A percentile compares a stretch with the other conserved stretches of the same genome.
Evolutionary conservation across 2,329 filamentous ascomycete species (phyloP).

Genomic region (Xylariaceae sp.): DNA sequence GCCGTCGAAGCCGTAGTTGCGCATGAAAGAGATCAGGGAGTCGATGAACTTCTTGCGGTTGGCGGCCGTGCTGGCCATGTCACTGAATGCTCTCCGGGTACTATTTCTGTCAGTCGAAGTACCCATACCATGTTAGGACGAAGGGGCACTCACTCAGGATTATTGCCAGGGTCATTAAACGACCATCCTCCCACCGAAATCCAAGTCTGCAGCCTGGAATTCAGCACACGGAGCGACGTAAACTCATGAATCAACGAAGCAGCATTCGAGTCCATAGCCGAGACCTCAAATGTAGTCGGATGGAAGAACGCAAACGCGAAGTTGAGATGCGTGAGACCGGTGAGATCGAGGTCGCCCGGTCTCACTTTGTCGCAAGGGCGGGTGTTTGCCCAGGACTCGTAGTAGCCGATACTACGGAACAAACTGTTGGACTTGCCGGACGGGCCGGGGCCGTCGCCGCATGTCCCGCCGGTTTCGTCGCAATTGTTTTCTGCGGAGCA

Average conservation of each 20-base stretch:
- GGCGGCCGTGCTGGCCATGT: neutral
- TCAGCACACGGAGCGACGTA: neutral
- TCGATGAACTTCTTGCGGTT: neutral
- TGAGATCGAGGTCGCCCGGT: conserved; percentile 19
- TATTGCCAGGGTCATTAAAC: conserved; percentile 7
- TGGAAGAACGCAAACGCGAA: conserved; percentile 40
- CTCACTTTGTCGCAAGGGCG: conserved; percentile 18
- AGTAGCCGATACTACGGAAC: conserved; percentile 32
- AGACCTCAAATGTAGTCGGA: conserved; percentile 24
- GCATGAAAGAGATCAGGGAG: neutral
- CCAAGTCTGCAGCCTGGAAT: conserved; percentile 1
- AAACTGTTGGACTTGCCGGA: neutral
- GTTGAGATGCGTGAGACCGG: conserved; percentile 27
- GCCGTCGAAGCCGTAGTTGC: conserved; percentile 23
- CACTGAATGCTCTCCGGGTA: neutral
- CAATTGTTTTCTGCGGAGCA: too few relatives aligned
- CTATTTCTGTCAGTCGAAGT: neutral
- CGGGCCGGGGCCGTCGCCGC: neutral
- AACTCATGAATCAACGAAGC: too few relatives aligned
- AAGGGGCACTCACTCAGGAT: too few relatives aligned
- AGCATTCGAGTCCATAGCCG: conserved; percentile 22
- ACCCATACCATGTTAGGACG: too few relatives aligned
- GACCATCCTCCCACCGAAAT: conserved; percentile 10
- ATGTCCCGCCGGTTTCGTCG: neutral
- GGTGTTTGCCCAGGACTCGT: conserved; percentile 30